phyloP scores from a whole-genome alignment of 208 protist genomes.

The Acanthamoeba healyi region DNA sequence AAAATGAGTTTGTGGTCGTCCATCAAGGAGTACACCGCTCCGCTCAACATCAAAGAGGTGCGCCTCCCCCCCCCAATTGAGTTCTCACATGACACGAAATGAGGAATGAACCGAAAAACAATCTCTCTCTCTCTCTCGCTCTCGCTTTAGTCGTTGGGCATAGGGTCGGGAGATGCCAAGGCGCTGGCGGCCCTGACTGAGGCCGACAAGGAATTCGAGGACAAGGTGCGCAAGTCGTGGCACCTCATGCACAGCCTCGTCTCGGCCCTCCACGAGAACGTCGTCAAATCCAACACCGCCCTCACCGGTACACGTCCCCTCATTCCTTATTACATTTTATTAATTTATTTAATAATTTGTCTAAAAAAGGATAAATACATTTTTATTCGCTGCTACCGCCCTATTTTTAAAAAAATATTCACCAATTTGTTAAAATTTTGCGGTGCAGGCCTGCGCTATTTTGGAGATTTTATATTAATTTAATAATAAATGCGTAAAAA shows the following conservation, averaged over 20 bases:
- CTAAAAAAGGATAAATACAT: not conserved
- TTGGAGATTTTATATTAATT: too few relatives aligned
- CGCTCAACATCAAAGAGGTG: slow-evolving; percentile 58
- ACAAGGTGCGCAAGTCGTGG: slow-evolving; percentile 55
- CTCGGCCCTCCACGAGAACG: slow-evolving; percentile 27
- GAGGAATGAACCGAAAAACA: not conserved
- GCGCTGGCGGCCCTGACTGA: slow-evolving; percentile 29
- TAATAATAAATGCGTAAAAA: not conserved
- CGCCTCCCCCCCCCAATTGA: not conserved
- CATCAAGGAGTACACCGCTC: slow-evolving; percentile 52
- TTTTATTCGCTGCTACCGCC: not conserved
- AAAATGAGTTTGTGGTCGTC: slow-evolving; percentile 64
- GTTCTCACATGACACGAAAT: not conserved
- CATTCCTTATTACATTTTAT: not conserved
- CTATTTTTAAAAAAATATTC: too few relatives aligned
- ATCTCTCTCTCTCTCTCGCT: not conserved
- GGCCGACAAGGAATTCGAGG: slow-evolving; percentile 64
- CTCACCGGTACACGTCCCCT: not conserved
- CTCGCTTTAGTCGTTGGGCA: not conserved
- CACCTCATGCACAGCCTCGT: slow-evolving; percentile 55
- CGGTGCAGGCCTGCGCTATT: too few relatives aligned
- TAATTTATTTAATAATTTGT: not conserved
- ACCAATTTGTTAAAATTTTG: too few relatives aligned
- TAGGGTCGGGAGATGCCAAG: slow-evolving; percentile 33
- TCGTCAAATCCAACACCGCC: slow-evolving; percentile 27